Conservation (phyloP, 2,329 filamentous ascomycete species). For the Scortechinia acanthostroma region DNA sequence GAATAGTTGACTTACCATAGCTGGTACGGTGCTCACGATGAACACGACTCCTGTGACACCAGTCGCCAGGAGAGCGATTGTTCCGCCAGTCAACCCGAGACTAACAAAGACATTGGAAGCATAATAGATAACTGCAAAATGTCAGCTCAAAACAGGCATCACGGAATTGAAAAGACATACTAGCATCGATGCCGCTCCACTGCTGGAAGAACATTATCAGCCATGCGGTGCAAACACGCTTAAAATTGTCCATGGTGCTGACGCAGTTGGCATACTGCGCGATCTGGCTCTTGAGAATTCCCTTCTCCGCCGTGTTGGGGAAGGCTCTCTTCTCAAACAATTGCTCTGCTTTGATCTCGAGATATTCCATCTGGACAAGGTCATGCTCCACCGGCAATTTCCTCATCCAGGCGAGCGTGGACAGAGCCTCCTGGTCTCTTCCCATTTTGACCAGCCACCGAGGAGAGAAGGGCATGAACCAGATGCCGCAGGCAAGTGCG, state of each 20-base stretch:
- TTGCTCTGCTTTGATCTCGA: conserved; percentile 35
- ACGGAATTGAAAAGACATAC: conserved; percentile 2
- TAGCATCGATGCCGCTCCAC: conserved; percentile 30
- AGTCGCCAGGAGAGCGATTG: conserved; percentile 49
- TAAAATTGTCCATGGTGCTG: conserved; percentile 38
- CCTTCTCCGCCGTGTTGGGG: conserved; percentile 31
- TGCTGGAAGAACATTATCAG: conserved; percentile 39
- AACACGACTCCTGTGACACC: conserved; percentile 55
- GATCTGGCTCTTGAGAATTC: conserved; percentile 31
- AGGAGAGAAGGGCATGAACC: conserved; percentile 42
- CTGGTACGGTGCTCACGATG: conserved; percentile 20
- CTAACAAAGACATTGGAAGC: conserved; percentile 55
- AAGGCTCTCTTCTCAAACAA: conserved; percentile 32
- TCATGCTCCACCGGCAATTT: conserved; percentile 17
- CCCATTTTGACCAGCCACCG: conserved; percentile 28
- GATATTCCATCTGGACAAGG: conserved; percentile 30
- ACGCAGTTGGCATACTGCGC: conserved; percentile 40
- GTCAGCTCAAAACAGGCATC: conserved; percentile 24
- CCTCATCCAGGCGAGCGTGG: conserved; percentile 15
- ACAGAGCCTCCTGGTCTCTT: conserved; percentile 10
- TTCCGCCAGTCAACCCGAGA: conserved; percentile 53
- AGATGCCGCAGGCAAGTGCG: conserved; percentile 21
- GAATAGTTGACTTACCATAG: conserved; percentile 16
- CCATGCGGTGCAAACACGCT: conserved; percentile 32
- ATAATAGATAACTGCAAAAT: conserved; percentile 38